Conservation (phyloP, 1,139 yeast genomes). For the Scheffersomyces parashehatae region DNA sequence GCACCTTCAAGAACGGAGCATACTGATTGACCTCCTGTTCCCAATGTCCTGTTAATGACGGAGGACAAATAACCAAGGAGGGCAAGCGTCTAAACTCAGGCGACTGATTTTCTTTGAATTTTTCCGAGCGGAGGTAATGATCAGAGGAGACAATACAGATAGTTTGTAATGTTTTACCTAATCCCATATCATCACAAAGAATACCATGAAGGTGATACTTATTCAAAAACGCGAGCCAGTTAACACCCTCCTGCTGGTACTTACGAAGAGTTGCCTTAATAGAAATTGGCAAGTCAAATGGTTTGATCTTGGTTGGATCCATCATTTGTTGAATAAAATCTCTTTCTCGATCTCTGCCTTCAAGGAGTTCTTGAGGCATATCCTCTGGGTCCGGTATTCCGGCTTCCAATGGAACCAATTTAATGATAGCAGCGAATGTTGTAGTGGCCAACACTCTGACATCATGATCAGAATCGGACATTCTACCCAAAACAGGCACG, state of each 20-base stretch:
- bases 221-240: slow-evolving; percentile 95
- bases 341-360: slow-evolving; percentile 91
- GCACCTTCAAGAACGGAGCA: slow-evolving; percentile 80
- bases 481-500: slow-evolving; percentile 94
- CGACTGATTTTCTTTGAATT: slow-evolving; percentile 58
- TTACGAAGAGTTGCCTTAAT: slow-evolving; percentile 91
- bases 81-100: slow-evolving; percentile 78
- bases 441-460: slow-evolving; percentile 92
- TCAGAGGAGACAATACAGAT: slow-evolving; percentile 97
- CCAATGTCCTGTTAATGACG: slow-evolving; percentile 98
- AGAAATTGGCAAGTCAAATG: slow-evolving; percentile 85
- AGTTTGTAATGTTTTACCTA: slow-evolving; percentile 96
- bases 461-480: slow-evolving; percentile 94
- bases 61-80: slow-evolving; percentile 89
- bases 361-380: slow-evolving; percentile 80
- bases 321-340: slow-evolving; percentile 97
- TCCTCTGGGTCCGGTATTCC: slow-evolving; percentile 97
- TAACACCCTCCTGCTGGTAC: slow-evolving; percentile 98
- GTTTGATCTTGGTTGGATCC: slow-evolving; percentile 91
- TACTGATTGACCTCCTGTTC: slow-evolving; percentile 90
- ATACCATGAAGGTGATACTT: slow-evolving; percentile 96
- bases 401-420: slow-evolving; percentile 93
- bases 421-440: slow-evolving; percentile 94
- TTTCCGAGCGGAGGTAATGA: slow-evolving; percentile 80
- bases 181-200: slow-evolving; percentile 98